Evolutionary conservation across 495 filamentous ascomycete species (phyloP), one percentile per base, ranked within the genome.

Genomic region (Diplogelasinospora grovesii): DNA sequence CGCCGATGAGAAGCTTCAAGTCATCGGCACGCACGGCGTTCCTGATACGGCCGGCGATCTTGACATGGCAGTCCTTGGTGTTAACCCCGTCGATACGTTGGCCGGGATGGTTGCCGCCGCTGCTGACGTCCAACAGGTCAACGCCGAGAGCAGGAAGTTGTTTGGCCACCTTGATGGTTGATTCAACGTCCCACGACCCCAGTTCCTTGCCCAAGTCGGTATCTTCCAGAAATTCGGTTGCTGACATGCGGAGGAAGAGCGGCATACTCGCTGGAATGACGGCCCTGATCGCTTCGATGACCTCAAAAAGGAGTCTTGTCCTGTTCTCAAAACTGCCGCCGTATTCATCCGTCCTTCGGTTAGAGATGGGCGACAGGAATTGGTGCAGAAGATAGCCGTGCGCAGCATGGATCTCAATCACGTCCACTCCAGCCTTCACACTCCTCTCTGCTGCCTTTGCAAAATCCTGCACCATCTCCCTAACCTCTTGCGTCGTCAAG

Each of bases 311-410:
- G 36, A 89, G 78, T 22, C 75, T 69, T 4, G 75, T 65, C 18
- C 85, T 64, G 35, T 81, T 81, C 61, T 82, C 79, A 9, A 84
- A 57, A 33, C 69, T 77, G 13, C 84, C 83, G 13, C 84, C 84
- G 57, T 75, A 89, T 10, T 27, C 31, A 52, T 89, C 84, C 1
- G 67, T 77, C 1, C 83, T 68, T 45, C 64, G 51, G 60, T 89
- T 89, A 36, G 45, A 54, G n/a, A 48, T 60, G 39, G 75, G 69
- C 42, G 79, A 77, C 5, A 65, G 64, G 54, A 89, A 89, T 57
- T 89, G 84, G 48, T 85, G 77, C 35, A 85, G 64, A 39, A 89
- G 55, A 48, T 84, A 87, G 2, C 84, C 84, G 49, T 89, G 85
- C 4, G 81, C 81, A 24, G 66, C 78, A 48, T 86, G 83, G 37